Evolutionary conservation across 2,329 filamentous ascomycete species (phyloP), one percentile per base, ranked within the genome.

Genomic region (Diplocarpon rosae): DNA sequence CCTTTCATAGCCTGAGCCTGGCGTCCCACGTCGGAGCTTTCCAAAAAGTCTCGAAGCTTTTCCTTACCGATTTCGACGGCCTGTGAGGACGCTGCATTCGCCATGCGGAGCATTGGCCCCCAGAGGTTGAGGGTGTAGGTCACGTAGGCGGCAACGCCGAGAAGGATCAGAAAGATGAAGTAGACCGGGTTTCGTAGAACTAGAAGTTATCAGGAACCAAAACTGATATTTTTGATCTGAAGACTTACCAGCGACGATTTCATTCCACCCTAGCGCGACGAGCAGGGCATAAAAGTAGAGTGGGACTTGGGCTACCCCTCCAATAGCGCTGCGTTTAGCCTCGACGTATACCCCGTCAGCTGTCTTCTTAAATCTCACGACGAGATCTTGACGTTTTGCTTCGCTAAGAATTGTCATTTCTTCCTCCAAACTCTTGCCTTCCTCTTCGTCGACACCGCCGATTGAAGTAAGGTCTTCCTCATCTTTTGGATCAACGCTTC

Each of bases 301-400:
- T 5, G 92, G 92, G 39, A 98, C 80, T 65, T 95, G 89, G 4
- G 89, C 85, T 57, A 98, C 85, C 46, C 90, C 89, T 43, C 92
- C 92, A 61, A 98, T 93, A 34, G 92, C 92, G 62, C 90, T 89
- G 47, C 92, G 79, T 73, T 98, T 98, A 39, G 92, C 92, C 68
- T 98, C 92, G 34, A 98, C 89, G 58, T 95, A 98, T 3, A 98
- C 90, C 7, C 89, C 92, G 62, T 98, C 92, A 1, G 92, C 92
- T 30, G 87, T 92, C 74, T 96, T 96, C 74, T 95, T 96, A 75
- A 98, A 98, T 44, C 92, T 77, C 12, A 94, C 83, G 9, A 88
- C 86, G 24, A 98, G 75, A 62, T 98, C 89, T 61, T 94, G 85
- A 48, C 85, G 78, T 68, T 95, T 95, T 52, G 79, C 75, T 65